A percentile compares a stretch with the other conserved stretches of the same genome.
phyloP scores from a whole-genome alignment of 805 yeast species.

The Wickerhamiella parazyma region DNA sequence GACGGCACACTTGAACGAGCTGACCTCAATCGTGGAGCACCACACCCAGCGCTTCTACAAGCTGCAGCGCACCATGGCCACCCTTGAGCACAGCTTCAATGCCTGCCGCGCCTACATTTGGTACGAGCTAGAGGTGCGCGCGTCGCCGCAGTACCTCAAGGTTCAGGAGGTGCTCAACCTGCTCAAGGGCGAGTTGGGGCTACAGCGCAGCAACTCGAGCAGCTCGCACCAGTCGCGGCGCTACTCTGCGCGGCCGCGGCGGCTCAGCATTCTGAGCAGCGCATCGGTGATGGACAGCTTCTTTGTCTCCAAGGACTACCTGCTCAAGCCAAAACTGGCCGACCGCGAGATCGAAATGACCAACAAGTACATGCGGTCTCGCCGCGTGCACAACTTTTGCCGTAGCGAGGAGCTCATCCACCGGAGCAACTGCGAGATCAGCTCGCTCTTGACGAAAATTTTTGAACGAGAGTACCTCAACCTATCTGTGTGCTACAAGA shows the following conservation, averaged over 20 bases:
- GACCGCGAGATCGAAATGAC: conserved; percentile 26
- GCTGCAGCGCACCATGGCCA: background rate
- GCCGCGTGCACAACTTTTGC: conserved; percentile 24
- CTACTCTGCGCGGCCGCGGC: conserved; percentile 19
- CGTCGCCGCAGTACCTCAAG: conserved; percentile 7
- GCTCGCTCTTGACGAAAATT: conserved; percentile 19
- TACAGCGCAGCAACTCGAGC: conserved; percentile 18
- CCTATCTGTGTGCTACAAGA: conserved; percentile 16
- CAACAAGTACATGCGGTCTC: conserved; percentile 21
- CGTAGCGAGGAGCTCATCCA: conserved; percentile 27
- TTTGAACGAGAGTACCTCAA: conserved; percentile 22
- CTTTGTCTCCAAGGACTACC: conserved; percentile 22
- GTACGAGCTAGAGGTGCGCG: conserved; percentile 20
- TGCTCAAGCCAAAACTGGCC: conserved; percentile 22
- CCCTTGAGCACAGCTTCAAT: background rate
- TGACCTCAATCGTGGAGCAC: background rate
- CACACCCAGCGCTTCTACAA: background rate
- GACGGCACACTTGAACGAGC: conserved; percentile 3
- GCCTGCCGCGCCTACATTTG: conserved; percentile 12
- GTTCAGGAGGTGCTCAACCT: conserved; percentile 6
- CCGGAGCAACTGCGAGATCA: conserved; percentile 26
- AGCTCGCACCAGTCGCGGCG: conserved; percentile 16
- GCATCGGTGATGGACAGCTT: conserved; percentile 20
- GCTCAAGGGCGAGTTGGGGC: conserved; percentile 9
- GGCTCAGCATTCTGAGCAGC: conserved; percentile 21